Evolutionary conservation across 495 filamentous ascomycete genomes (phyloP), one percentile per base, ranked within the genome.

Genomic region (Aspergillus cristatus): DNA sequence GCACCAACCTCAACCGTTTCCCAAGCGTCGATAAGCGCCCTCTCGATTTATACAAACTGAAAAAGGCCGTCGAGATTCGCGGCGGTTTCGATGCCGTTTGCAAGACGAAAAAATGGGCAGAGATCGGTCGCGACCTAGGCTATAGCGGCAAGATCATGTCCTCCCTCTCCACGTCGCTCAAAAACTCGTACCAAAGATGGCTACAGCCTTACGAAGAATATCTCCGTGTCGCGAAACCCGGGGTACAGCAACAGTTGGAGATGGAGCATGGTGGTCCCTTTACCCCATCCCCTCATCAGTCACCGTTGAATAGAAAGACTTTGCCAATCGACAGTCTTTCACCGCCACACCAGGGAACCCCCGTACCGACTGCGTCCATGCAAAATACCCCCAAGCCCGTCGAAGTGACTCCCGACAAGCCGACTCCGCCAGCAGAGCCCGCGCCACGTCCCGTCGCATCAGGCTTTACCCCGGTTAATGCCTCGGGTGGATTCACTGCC

Each of bases 141-240:
- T 99, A 99, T 63, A 96, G 91, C 54, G 91, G 91, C 53, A 99
- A 99, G 64, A 99, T 99, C 47, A 99, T 99, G 91, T 97, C 93
- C 0, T 97, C 93, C n/a, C 62, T 99, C 29, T 99, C 91, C 8
- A 99, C 91, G 1, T 97, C 93, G 14, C 75, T 99, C 35, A 99
- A 97, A 60, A 99, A 97, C 51, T 97, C 93, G 5, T 99, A 91
- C 51, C 86, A 94, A 54, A 78, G 86, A 55, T 99, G 90, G 80
- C 77, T 99, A 8, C 82, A 86, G 51, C 91, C 91, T 0, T 99
- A 96, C 54, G 91, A 99, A 62, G 88, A 96, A 43, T 99, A 94
- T 54, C 70, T 99, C 18, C 76, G 82, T 31, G 68, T 87, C 20
- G 90, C 88, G 29, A 99, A 96, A 58, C 91, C 93, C 4, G 85